Evolutionary conservation across 2,329 filamentous ascomycete genomes (phyloP).

Genomic region (Xylaria sp.): DNA sequence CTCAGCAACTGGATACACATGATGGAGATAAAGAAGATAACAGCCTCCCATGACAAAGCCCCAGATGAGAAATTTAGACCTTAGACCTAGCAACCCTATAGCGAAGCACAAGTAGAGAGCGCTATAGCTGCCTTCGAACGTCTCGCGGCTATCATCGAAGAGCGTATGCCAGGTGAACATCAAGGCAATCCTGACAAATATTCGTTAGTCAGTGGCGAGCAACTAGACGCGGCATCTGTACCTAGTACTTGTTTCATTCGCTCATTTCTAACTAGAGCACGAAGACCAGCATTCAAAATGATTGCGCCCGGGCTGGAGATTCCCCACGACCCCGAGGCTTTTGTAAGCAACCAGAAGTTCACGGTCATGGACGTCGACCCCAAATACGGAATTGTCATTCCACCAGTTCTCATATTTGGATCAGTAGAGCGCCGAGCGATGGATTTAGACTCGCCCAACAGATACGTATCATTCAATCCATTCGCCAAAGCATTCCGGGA

Average conservation of each 20-base stretch:
- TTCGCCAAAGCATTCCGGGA: neutral
- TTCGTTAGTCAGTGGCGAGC: neutral
- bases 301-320: neutral
- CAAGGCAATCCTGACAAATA: neutral
- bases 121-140: neutral
- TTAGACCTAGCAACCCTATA: neutral
- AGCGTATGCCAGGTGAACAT: neutral
- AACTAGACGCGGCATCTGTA: constrained; percentile 1
- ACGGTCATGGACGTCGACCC: neutral
- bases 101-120: neutral
- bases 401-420: neutral
- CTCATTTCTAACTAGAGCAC: neutral
- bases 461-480: neutral
- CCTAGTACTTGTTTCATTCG: neutral
- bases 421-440: neutral
- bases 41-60: neutral
- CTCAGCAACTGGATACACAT: neutral
- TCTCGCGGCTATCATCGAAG: neutral
- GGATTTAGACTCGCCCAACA: neutral
- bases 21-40: constrained; percentile 1
- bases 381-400: neutral
- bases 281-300: neutral
- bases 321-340: neutral
- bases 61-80: neutral
- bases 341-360: neutral